These are phyloP conservation scores for Blastomyces percursus DNA, from an alignment of 2,329 filamentous ascomycete species.

Conservation along the genomic window DNA sequence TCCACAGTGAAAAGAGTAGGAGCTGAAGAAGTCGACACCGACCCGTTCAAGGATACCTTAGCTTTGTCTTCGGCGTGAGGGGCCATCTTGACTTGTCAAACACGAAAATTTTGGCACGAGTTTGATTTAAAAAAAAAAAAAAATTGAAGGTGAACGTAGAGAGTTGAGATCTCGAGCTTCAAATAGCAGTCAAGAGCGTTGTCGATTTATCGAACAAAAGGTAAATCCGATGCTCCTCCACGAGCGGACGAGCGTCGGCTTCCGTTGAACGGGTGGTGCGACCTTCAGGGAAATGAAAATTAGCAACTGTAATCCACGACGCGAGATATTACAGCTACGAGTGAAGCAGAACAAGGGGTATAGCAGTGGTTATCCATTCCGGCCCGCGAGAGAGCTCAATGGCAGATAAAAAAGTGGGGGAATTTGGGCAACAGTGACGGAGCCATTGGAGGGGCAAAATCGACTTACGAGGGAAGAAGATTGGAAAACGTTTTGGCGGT, in stretches of 20 bases:
- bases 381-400: constrained; percentile 2
- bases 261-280: constrained; percentile 93
- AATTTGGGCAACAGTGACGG: no score
- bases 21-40: constrained; percentile 32
- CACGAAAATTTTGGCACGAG: constrained; percentile 18
- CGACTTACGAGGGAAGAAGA: constrained; percentile 83
- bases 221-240: constrained; percentile 62
- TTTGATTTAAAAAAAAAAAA: constrained; percentile 9
- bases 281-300: constrained; percentile 41
- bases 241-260: constrained; percentile 84
- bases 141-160: constrained; percentile 14
- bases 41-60: constrained; percentile 46
- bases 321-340: constrained; percentile 6
- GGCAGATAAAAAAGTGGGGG: not conserved
- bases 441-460: constrained; percentile 3
- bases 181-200: constrained; percentile 6
- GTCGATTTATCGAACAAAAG: constrained; percentile 36
- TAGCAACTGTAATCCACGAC: constrained; percentile 4
- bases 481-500: constrained; percentile 97
- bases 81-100: constrained; percentile 56
- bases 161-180: constrained; percentile 13
- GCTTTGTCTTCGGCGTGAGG: constrained; percentile 64
- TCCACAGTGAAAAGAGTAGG: constrained; percentile 66
- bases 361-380: not conserved
- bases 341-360: not conserved